These are phyloP conservation scores for Podospora comata DNA, from an alignment of 495 filamentous ascomycete species.

Conservation along the genomic window DNA sequence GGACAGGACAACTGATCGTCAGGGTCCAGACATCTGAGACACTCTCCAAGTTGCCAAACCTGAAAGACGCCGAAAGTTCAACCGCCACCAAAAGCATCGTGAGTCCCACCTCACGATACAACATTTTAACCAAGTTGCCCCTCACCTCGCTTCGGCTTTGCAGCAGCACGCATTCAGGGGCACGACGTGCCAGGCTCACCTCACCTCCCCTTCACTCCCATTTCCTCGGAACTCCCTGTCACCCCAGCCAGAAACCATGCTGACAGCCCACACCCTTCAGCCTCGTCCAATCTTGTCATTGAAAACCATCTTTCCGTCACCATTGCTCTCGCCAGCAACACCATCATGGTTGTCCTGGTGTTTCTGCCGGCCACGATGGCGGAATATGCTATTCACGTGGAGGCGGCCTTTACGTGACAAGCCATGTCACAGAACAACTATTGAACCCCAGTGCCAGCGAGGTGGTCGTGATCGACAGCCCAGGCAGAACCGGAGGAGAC, in stretches of 20 bases:
- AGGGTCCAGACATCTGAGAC: neutral
- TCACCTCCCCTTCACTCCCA: neutral
- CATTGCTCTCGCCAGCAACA: neutral
- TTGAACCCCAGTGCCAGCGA: neutral
- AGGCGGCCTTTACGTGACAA: neutral
- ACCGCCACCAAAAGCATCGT: neutral
- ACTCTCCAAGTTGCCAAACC: neutral
- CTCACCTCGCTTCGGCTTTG: neutral
- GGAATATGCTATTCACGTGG: neutral
- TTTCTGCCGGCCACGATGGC: neutral
- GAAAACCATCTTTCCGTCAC: neutral
- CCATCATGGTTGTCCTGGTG: neutral
- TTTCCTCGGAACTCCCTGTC: neutral
- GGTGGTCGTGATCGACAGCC: neutral
- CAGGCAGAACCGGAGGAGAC: neutral
- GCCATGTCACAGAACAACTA: neutral
- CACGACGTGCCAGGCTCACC: neutral
- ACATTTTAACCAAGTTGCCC: neutral
- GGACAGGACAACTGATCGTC: neutral
- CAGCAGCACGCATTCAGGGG: neutral
- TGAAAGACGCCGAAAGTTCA: neutral
- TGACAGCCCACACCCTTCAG: neutral
- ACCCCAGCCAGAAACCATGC: neutral
- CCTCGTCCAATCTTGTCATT: neutral
- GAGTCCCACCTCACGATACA: neutral